phyloP scores from a whole-genome alignment of 768 basidiomycete species.

The Mycena galericulata region DNA sequence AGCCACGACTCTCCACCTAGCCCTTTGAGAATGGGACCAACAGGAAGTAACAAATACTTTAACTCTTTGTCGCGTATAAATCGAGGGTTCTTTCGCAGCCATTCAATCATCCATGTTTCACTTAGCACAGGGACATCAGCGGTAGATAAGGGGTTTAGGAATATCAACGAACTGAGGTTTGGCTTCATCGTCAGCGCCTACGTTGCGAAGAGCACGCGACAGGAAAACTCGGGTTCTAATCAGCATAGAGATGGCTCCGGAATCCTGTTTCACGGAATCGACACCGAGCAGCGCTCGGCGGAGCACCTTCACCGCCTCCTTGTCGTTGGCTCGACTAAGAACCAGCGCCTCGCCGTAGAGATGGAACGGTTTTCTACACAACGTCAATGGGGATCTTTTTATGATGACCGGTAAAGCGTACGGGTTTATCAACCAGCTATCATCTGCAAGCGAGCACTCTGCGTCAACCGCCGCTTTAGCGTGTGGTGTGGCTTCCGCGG shows the following conservation, averaged over 20 bases:
- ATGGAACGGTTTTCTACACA: slow-evolving; percentile 12
- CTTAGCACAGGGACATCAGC: neutral
- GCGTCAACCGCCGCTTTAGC: slow-evolving; percentile 30
- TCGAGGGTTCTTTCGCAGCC: slow-evolving; percentile 37
- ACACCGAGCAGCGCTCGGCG: slow-evolving; percentile 21
- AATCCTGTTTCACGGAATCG: neutral
- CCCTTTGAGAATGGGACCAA: slow-evolving; percentile 31
- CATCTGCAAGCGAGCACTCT: slow-evolving; percentile 4
- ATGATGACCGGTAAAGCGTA: neutral
- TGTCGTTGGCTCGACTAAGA: neutral
- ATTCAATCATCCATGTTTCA: slow-evolving; percentile 35
- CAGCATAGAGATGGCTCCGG: neutral
- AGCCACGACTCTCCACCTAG: slow-evolving; percentile 39
- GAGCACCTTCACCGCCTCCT: slow-evolving; percentile 10
- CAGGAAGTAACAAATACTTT: slow-evolving; percentile 10
- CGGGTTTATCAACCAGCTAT: slow-evolving; percentile 21
- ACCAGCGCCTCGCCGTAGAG: slow-evolving; percentile 21
- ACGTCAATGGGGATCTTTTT: neutral
- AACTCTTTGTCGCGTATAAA: neutral
- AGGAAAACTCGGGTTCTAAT: neutral
- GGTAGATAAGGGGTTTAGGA: neutral
- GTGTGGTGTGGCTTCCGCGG: slow-evolving; percentile 11
- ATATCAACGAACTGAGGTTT: slow-evolving; percentile 30
- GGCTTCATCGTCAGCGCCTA: slow-evolving; percentile 26
- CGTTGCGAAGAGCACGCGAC: slow-evolving; percentile 24